Base-by-base conservation (phyloP, 2,329 filamentous ascomycete genomes). In the Cercospora brassicicola region DNA sequence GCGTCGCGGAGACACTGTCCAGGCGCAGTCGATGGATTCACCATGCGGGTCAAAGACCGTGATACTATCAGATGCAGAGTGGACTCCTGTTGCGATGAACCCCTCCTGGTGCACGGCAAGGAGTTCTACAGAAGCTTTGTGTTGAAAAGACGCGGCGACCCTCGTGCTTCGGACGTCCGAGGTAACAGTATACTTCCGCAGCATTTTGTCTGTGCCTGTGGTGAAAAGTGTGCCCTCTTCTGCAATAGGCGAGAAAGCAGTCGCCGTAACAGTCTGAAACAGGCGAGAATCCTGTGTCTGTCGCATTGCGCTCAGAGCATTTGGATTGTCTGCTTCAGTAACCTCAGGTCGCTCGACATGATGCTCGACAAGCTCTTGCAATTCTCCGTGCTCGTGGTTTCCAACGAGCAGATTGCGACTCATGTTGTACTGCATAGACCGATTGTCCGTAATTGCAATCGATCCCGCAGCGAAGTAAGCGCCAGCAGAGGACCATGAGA, bases 341-440 rank as follows among this genome's bases (percentile, higher is more conserved):
- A 81, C 75, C 15, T 73, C 73, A n/a, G 81, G 77, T 3, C 84
- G 81, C 18, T 76, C 72, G 2, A 83, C 75, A 39, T 80, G 81
- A 72, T 89, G 87, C 60, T 86, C 82, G 0, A 84, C 81, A 0
- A 89, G 74, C 69, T 89, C 87, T 62, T 81, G 78, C 7, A 89
- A 73, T 1, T 72, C 73, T 20, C 80, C 82, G 1, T 73, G 71
- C 1, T 74, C 69, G 2, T 82, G 69, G 68, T 86, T 79, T 1
- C 87, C 87, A 39, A 86, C 75, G 1, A 89, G 73, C 0, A 89
- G 78, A 71, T 89, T 89, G 67, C 87, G 85, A 0, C 81, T 79
- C 45, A 84, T 79, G 67, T 89, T 89, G 73, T 89, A 89, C 48
- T 87, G 83, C 82, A 87, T 86, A n/a, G 83, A 86, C 56, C 83